Conservation (phyloP, 345 rosid species). For the Cardamine occulta region DNA sequence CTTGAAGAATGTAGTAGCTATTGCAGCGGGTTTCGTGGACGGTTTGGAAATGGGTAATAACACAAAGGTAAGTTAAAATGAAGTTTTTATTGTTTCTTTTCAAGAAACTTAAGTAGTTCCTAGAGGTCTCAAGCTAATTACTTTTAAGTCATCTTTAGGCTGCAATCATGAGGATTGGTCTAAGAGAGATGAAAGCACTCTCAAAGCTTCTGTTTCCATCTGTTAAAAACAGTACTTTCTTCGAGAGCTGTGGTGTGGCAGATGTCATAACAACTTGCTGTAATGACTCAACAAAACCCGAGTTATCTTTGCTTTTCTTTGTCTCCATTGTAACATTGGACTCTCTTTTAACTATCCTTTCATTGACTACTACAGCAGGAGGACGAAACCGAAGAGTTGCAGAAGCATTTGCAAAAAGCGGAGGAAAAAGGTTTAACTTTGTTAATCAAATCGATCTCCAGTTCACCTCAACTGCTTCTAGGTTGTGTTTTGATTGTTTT, state of each 20-base stretch:
- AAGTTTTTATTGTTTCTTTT: not conserved
- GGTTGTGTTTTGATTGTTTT: conserved; percentile 15
- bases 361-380: conserved; percentile 58
- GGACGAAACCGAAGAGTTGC: conserved; percentile 95
- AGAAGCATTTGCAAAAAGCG: conserved; percentile 81
- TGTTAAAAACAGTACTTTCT: conserved; percentile 84
- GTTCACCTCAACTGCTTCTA: not conserved
- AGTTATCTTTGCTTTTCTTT: conserved; percentile 1
- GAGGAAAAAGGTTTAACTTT: conserved; percentile 70
- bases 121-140: not conserved
- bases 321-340: not conserved
- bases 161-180: conserved; percentile 95
- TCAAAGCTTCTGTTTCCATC: conserved; percentile 85
- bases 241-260: conserved; percentile 97
- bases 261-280: conserved; percentile 94
- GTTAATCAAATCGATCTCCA: not conserved
- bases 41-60: conserved; percentile 98
- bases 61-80: conserved; percentile 65
- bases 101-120: not conserved
- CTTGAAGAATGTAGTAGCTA: conserved; percentile 92
- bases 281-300: conserved; percentile 48
- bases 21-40: conserved; percentile 95
- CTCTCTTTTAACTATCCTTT: conserved; percentile 15
- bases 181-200: conserved; percentile 89
- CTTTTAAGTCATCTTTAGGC: conserved; percentile 55